Base-by-base conservation (phyloP, 768 basidiomycete genomes). In the Agrocybe chaxingu region DNA sequence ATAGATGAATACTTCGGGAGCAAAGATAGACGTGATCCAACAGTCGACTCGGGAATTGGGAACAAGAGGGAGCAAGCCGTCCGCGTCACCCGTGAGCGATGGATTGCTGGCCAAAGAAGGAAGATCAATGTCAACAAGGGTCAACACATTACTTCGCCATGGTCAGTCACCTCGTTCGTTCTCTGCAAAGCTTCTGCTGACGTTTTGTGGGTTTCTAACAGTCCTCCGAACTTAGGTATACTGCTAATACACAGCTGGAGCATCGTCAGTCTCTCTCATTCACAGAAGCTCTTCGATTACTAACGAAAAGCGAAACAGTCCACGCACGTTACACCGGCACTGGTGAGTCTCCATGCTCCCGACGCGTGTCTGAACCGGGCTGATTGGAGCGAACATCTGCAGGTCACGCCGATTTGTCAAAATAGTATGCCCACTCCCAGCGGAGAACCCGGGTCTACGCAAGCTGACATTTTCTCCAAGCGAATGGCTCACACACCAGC, bases 401-500 rank as follows among this genome's bases (percentile, higher is more conserved):
- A 93, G 94, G 96, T 29, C 95, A 99, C 70, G 94, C 95, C 33
- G 96, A 99, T 68, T 72, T 95, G 65, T 91, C 92, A 5, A 98
- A 98, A 76, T 94, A 87, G 96, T 97, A 61, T 55, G 92, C 73
- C 35, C 37, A 43, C 46, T 55, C 50, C 19, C 37, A 37, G 50
- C 42, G 38, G 19, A 55, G 41, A 32, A 53, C n/a, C 3, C 8
- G n/a, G 19, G 34, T 34, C 49, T 46, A 38, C 52, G 32, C 37
- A 43, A 46, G 46, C 8, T 13, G 35, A 31, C 39, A 16, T 33
- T 33, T 47, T 32, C 9, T 12, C 51, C 2, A 62, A 98, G 96
- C 70, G 96, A 98, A 64, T 98, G 96, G 96, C 70, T 96, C 41
- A 97, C 93, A 6, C 92, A 98, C 69, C 96, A 98, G 63, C 95